Base-by-base conservation (phyloP, 306 rosid species). In the Prunus mume region DNA sequence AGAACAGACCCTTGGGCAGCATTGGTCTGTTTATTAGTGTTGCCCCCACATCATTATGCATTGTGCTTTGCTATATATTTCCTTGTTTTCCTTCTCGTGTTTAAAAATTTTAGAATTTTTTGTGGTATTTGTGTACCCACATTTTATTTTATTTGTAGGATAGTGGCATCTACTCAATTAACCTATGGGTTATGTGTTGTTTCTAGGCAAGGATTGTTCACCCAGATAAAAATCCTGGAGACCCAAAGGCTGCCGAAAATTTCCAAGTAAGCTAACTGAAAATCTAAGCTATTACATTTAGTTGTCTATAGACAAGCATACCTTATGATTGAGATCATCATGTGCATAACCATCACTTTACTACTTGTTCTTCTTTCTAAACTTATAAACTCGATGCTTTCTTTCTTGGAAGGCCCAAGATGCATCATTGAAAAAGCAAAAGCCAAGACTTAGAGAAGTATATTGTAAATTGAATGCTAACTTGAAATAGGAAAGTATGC, bases 191-290 rank as follows among this genome's bases (percentile, higher is more conserved):
- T 74, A 14, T 71, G 61, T 79, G 34, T 55, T 74, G 27, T 80
- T 75, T 68, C 67, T 75, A 95, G 97, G 99, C 99, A 64, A 95
- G 96, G 87, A 5, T 55, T 71, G 99, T 92, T 83, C 99, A 95
- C 86, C 99, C 99, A 3, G 99, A 95, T 81, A 95, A 95, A 88
- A 95, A 95, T 77, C 93, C 69, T 58, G 99, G 98, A 74, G 97
- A 95, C 80, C 97, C 97, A 0, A 88, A 69, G 79, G 97, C 99
- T 65, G 97, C 97, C 10, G 88, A 78, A 78, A 95, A 92, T 71
- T 95, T 95, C 79, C 97, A 91, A 89, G 99, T 95, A 78, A 78
- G 76, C 74, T 27, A 65, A 47, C 69, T 76, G 66, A 68, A n/a
- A 50, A 65, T 65, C 25, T 49, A 49, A 69, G 54, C 45, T 70